Percentiles rank a stretch among this genome's conserved stretches.
phyloP scores from a whole-genome alignment of 768 basidiomycete species.

The Clitopilus hobsonii region DNA sequence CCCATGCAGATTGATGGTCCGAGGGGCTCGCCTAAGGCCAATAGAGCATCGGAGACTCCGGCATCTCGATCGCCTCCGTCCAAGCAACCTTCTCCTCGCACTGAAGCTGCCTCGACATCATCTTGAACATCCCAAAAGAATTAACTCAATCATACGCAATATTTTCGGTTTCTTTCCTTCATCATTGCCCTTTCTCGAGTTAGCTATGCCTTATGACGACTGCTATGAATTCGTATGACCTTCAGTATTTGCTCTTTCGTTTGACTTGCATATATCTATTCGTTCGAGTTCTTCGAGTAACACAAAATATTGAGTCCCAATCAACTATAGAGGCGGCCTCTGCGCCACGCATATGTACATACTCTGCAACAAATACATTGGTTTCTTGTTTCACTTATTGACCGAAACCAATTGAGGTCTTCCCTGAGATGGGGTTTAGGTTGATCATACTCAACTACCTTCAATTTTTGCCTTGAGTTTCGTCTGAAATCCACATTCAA shows the following conservation, averaged over 20 bases:
- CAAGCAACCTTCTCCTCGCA: slow-evolving; percentile 51
- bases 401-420: no score
- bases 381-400: neutral
- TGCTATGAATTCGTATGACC: neutral
- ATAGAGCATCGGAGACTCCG: slow-evolving; percentile 21
- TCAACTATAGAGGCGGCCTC: neutral
- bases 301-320: neutral
- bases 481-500: neutral
- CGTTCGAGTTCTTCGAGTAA: neutral
- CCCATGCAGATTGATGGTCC: slow-evolving; percentile 51
- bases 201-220: neutral
- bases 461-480: neutral
- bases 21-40: slow-evolving; percentile 32
- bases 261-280: neutral
- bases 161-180: slow-evolving; percentile 10
- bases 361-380: neutral
- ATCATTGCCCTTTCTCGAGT: neutral
- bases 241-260: neutral
- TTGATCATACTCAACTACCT: no score
- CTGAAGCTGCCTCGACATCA: slow-evolving; percentile 56
- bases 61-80: slow-evolving; percentile 47
- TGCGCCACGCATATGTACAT: neutral
- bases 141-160: slow-evolving; percentile 36
- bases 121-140: slow-evolving; percentile 30
- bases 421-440: no score